Evolutionary conservation across 164 flowering plant species (phyloP).

Genomic region (Taxillus chinensis): DNA sequence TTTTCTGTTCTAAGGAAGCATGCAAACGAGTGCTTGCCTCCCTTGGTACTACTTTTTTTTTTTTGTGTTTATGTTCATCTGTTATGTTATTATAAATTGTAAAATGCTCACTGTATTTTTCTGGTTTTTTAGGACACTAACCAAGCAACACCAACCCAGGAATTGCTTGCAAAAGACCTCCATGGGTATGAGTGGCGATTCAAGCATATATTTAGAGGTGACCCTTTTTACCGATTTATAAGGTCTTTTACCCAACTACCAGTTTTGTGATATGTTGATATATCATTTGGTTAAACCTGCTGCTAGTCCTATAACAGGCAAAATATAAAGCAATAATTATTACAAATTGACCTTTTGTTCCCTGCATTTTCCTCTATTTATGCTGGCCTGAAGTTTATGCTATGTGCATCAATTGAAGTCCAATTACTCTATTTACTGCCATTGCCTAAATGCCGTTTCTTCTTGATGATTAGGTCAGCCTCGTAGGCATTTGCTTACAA

Average conservation of each 20-base stretch:
- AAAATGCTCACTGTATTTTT: not conserved
- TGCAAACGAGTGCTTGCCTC: constrained; percentile 87
- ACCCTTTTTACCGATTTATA: not conserved
- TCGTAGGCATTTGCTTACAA: constrained; percentile 59
- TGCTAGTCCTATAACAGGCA: too few species aligned
- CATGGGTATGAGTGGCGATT: constrained; percentile 72
- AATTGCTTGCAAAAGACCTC: constrained; percentile 52
- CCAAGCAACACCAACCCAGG: constrained; percentile 59
- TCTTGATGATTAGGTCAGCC: constrained; percentile 44
- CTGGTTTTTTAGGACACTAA: constrained; percentile 39
- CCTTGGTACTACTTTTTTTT: constrained; percentile 36
- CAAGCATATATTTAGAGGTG: constrained; percentile 67
- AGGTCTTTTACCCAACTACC: too few species aligned
- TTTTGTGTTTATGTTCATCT: not conserved
- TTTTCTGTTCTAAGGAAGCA: constrained; percentile 89
- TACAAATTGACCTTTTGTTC: too few species aligned
- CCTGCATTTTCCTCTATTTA: too few species aligned
- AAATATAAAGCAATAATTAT: too few species aligned
- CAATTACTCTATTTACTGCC: not conserved
- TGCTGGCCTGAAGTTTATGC: too few species aligned
- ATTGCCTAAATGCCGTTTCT: not conserved
- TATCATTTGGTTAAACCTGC: too few species aligned
- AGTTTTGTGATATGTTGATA: too few species aligned
- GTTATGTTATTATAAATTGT: not conserved
- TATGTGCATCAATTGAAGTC: too few species aligned